A percentile compares a stretch with the other conserved stretches of the same genome.
Evolutionary conservation across 495 filamentous ascomycete species (phyloP).

Genomic region (Xylaria longipes): DNA sequence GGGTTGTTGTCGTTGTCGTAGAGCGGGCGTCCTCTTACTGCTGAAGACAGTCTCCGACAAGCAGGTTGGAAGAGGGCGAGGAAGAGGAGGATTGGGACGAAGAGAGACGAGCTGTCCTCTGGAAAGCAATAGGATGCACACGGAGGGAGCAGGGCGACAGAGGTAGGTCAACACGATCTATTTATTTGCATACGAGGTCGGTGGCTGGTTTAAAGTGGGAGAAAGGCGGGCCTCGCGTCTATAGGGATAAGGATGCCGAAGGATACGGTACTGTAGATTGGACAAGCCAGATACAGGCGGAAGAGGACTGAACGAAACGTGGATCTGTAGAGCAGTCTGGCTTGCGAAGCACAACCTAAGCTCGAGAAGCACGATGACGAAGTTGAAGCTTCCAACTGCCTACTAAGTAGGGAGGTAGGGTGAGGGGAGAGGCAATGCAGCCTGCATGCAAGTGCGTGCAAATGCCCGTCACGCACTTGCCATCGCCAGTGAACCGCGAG

Average conservation of each 20-base stretch:
- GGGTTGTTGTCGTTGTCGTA: conserved; percentile 7
- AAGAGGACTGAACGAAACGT: conserved; percentile 15
- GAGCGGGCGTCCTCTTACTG: not conserved
- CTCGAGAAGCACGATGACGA: conserved; percentile 39
- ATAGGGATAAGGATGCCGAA: not conserved
- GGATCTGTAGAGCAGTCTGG: not conserved
- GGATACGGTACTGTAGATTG: not conserved
- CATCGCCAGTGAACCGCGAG: not conserved
- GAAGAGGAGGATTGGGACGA: not conserved
- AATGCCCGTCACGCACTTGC: not conserved
- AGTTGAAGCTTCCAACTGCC: conserved; percentile 25
- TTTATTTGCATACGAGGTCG: conserved; percentile 5
- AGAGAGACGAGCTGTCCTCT: not conserved
- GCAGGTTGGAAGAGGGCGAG: not conserved
- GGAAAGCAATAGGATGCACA: not conserved
- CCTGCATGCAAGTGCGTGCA: conserved; percentile 8
- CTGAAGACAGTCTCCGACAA: not conserved
- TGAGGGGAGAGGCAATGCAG: conserved; percentile 8
- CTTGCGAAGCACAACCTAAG: conserved; percentile 27
- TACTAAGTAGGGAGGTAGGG: not conserved
- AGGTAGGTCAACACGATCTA: conserved; percentile 8
- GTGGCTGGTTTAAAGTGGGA: conserved; percentile 25
- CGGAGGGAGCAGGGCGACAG: not conserved
- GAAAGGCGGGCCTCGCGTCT: conserved; percentile 18
- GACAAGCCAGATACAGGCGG: not conserved